phyloP scores from a whole-genome alignment of 2,329 filamentous ascomycete species.

The Acarospora socialis region DNA sequence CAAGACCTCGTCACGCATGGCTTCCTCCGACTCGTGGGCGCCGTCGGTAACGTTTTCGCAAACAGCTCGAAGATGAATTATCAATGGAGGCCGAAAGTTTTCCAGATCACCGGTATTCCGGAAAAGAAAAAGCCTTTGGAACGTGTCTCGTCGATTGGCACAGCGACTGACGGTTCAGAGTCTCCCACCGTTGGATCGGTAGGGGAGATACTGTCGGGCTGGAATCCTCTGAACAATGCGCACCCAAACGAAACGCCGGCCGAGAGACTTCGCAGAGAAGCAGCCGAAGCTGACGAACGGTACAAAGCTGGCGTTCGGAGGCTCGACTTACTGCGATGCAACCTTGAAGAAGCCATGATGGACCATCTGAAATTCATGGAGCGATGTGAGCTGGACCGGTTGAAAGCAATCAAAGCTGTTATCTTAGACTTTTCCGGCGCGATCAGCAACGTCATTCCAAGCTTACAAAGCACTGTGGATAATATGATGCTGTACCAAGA shows the following conservation, averaged over 20 bases:
- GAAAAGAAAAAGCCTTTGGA: conserved; percentile 67
- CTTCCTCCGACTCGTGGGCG: conserved; percentile 80
- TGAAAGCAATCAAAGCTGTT: conserved; percentile 97
- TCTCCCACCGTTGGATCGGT: conserved; percentile 72
- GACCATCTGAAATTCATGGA: conserved; percentile 91
- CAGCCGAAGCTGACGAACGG: conserved; percentile 76
- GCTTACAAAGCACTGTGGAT: conserved; percentile 86
- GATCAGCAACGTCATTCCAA: conserved; percentile 95
- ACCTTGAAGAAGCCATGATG: conserved; percentile 88
- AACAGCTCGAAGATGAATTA: conserved; percentile 97
- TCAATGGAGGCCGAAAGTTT: conserved; percentile 88
- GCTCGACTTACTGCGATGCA: conserved; percentile 81
- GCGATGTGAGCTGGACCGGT: conserved; percentile 84
- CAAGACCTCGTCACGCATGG: conserved; percentile 81
- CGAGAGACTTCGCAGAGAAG: conserved; percentile 76
- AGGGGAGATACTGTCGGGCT: conserved; percentile 77
- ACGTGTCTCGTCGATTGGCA: conserved; percentile 59
- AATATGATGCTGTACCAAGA: conserved; percentile 99
- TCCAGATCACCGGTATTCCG: conserved; percentile 72
- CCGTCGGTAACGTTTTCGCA: conserved; percentile 87
- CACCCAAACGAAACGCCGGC: conserved; percentile 87
- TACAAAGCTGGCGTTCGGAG: conserved; percentile 80
- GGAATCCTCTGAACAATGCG: conserved; percentile 82
- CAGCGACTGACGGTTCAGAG: conserved; percentile 43
- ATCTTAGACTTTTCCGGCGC: conserved; percentile 94